Evolutionary conservation across 2,329 filamentous ascomycete genomes (phyloP).

Genomic region (Colletotrichum kahawae): DNA sequence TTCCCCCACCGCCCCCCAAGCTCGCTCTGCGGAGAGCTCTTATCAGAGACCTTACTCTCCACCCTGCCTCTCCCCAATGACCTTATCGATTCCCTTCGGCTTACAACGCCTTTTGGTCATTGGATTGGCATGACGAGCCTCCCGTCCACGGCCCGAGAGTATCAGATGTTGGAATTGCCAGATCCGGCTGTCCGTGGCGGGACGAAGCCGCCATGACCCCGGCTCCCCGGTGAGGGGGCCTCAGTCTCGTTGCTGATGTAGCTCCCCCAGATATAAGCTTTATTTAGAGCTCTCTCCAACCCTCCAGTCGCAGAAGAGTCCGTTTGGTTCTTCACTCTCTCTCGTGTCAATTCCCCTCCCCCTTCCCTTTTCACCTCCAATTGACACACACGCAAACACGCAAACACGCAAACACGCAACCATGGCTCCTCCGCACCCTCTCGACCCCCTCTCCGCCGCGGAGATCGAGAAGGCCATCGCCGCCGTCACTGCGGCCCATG

Average conservation of each 20-base stretch:
- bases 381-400: neutral
- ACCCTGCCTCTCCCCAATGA: neutral
- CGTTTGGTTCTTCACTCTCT: neutral
- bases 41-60: neutral
- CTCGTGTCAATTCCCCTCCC: neutral
- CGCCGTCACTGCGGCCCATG: slow-evolving; percentile 72
- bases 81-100: neutral
- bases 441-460: slow-evolving; percentile 74
- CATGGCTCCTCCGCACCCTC: slow-evolving; percentile 59
- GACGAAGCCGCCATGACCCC: slow-evolving; percentile 1
- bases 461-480: slow-evolving; percentile 78
- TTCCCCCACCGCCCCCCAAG: neutral
- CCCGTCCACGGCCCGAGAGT: neutral
- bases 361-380: neutral
- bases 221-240: neutral
- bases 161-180: neutral
- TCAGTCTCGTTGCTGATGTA: neutral
- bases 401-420: rapidly evolving
- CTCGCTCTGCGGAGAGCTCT: neutral
- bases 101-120: slow-evolving; percentile 3
- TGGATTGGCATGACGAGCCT: slow-evolving; percentile 1
- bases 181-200: neutral
- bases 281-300: neutral
- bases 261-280: neutral
- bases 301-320: neutral